These are phyloP conservation scores for Aspergillus saccharolyticus DNA, from an alignment of 495 filamentous ascomycete genomes.

Conservation along the genomic window DNA sequence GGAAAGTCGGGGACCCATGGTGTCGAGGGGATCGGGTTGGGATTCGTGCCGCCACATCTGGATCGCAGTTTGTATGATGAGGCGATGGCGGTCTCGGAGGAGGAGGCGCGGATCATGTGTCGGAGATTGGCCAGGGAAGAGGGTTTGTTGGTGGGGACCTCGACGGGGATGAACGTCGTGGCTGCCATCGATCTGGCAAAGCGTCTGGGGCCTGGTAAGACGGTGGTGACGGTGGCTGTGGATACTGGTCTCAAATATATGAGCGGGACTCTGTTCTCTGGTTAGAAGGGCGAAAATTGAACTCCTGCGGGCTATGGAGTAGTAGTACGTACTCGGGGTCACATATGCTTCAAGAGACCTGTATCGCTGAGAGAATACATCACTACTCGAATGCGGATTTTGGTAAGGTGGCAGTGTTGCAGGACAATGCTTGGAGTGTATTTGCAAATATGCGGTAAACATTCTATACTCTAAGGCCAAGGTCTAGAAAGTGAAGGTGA, in stretches of 20 bases:
- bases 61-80: conserved; percentile 12
- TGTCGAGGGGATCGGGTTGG: conserved; percentile 15
- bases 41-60: conserved; percentile 12
- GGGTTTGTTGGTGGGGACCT: conserved; percentile 15
- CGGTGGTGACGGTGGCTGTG: conserved; percentile 12
- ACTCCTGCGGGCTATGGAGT: too few species aligned
- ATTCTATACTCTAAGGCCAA: background rate
- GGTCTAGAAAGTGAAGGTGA: background rate
- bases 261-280: too few species aligned
- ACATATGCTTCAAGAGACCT: too few species aligned
- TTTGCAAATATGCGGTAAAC: too few species aligned
- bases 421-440: too few species aligned
- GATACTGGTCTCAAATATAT: too few species aligned
- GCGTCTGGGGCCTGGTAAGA: conserved; percentile 12
- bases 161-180: conserved; percentile 17
- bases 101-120: conserved; percentile 11
- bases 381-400: too few species aligned
- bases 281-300: too few species aligned
- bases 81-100: conserved; percentile 8
- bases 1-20: conserved; percentile 7
- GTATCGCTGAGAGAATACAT: too few species aligned
- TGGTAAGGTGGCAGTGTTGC: too few species aligned
- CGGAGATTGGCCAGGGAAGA: conserved; percentile 15
- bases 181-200: conserved; percentile 13
- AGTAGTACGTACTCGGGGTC: too few species aligned